Conservation (phyloP, 2,329 filamentous ascomycete species). For the Thielaviopsis populi region DNA sequence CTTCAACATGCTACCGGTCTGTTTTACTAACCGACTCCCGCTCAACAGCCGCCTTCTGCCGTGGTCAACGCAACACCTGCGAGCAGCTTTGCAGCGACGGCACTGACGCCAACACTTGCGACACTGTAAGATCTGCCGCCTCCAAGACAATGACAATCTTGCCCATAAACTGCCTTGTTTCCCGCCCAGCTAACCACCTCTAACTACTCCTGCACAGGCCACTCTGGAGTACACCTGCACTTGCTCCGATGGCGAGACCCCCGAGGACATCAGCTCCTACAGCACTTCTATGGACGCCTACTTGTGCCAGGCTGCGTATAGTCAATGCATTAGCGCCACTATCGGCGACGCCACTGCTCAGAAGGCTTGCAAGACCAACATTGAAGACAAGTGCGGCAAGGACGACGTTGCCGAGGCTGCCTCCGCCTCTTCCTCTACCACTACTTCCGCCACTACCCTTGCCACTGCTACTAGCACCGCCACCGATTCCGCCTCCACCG, state of each 20-base stretch:
- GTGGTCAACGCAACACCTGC: conserved; percentile 37
- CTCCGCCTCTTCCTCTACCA: conserved; percentile 22
- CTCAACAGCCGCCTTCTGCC: conserved; percentile 35
- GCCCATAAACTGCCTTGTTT: not conserved
- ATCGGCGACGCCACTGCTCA: conserved; percentile 30
- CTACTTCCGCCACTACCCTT: conserved; percentile 20
- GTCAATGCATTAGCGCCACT: conserved; percentile 32
- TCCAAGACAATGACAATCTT: not conserved
- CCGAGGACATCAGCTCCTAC: conserved; percentile 39
- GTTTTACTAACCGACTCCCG: conserved; percentile 8
- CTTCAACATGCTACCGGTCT: not conserved
- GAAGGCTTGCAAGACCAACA: conserved; percentile 34
- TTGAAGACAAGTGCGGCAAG: conserved; percentile 34
- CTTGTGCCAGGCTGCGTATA: conserved; percentile 36
- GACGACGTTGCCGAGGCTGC: conserved; percentile 21
- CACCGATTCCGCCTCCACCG: conserved; percentile 5
- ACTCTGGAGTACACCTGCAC: conserved; percentile 34
- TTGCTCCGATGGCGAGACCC: conserved; percentile 33
- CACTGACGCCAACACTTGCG: conserved; percentile 31
- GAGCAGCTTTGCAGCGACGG: conserved; percentile 30
- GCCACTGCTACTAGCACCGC: conserved; percentile 18
- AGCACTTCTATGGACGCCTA: conserved; percentile 37
- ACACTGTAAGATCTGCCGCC: conserved; percentile 26
- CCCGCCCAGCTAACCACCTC: not conserved
- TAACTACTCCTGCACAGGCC: conserved; percentile 21